phyloP scores from a whole-genome alignment of 768 basidiomycete species.

The Lepiota brunneoincarnata region DNA sequence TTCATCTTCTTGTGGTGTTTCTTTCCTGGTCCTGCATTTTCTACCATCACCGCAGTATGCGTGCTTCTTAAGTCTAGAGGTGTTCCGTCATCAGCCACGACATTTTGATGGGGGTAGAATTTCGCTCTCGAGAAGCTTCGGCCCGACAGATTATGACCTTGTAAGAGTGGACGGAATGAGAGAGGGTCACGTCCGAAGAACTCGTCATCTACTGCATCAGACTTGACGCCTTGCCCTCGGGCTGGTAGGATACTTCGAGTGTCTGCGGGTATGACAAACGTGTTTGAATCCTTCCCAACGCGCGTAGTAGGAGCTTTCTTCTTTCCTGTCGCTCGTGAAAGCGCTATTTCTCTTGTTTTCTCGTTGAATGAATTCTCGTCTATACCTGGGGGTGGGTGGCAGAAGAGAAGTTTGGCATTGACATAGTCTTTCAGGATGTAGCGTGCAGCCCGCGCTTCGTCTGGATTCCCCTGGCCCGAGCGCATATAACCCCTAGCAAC shows the following conservation, averaged over 20 bases:
- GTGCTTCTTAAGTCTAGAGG: constrained; percentile 43
- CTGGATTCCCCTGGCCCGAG: constrained; percentile 94
- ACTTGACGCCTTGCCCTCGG: constrained; percentile 46
- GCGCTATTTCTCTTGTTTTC: constrained; percentile 57
- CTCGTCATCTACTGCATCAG: constrained; percentile 69
- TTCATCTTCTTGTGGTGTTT: constrained; percentile 85
- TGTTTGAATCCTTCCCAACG: constrained; percentile 81
- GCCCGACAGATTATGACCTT: constrained; percentile 54
- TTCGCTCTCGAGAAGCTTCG: constrained; percentile 60
- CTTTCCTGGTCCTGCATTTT: constrained; percentile 52
- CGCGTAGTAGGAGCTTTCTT: constrained; percentile 88
- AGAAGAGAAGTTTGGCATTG: constrained; percentile 88
- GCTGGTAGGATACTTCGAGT: constrained; percentile 23
- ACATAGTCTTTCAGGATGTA: constrained; percentile 97
- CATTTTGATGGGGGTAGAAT: constrained; percentile 82
- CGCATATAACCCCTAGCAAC: constrained; percentile 93
- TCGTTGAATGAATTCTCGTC: constrained; percentile 72
- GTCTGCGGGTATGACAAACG: constrained; percentile 56
- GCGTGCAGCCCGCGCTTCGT: constrained; percentile 91
- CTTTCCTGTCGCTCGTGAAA: constrained; percentile 64
- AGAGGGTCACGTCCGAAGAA: constrained; percentile 70
- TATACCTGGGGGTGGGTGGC: constrained; percentile 81
- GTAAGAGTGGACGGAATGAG: constrained; percentile 60
- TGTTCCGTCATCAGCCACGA: constrained; percentile 78
- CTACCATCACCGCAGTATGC: constrained; percentile 40